Base-by-base conservation (phyloP, 2,329 filamentous ascomycete genomes). In the Colletotrichum nymphaeae region DNA sequence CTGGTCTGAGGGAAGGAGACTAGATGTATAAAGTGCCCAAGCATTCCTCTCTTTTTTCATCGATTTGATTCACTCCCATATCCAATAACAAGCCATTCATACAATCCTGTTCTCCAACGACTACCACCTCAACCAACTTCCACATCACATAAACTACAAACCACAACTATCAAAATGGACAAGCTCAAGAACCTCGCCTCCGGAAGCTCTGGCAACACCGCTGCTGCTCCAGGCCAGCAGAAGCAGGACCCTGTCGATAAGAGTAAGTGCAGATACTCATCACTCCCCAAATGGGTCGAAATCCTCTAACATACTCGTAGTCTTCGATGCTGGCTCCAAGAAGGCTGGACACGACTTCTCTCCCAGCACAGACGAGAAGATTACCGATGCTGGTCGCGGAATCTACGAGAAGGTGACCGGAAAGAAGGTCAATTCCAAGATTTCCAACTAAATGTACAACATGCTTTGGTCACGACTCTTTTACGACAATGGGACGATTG, bases 181-280 rank as follows among this genome's bases (percentile, higher is more conserved):
- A 59, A 70, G 19, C 9, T 69, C 59, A 66, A 74, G 72, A 74
- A 73, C 58, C 59, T 64, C 28, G 28, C 37, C 37, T 30, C 59
- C 24, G 59, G 58, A 37, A 49, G 64, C 69, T 35, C 58, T 49
- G 53, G 49, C 53, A 57, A 69, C 66, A 24, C 35, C 1, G 60
- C 65, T 19, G 57, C 42, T 19, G 49, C 66, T 32, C 67, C 63
- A 4, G 71, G 63, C 11, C 64, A 69, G 56, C 19, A 67, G 7
- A 75, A 81, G 77, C 16, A 79, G 35, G 84, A 85, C 75, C 83
- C 83, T 72, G 76, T 80, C 2, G 83, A 84, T 76, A 84, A 84
- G 80, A 82, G 83, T 84, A 73, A 26, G 77, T 12, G 63, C 16
- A 24, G 26, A 11, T 16, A 46, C 35, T 57, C 5, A 7, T 11